phyloP scores from a whole-genome alignment of 805 yeast species.

The Saccharomycopsis guyanensis region DNA sequence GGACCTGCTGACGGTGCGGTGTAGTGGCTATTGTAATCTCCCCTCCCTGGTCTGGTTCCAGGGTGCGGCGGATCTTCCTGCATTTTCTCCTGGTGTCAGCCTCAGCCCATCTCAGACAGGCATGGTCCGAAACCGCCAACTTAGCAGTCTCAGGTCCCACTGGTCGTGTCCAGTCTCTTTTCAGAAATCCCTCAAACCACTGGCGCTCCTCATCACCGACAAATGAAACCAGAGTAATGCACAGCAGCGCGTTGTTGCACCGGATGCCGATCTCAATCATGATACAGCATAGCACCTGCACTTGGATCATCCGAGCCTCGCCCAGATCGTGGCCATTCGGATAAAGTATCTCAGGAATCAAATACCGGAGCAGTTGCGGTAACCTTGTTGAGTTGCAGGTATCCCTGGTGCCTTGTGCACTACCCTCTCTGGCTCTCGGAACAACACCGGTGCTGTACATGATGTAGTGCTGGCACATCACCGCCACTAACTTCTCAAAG shows the following conservation, averaged over 20 bases:
- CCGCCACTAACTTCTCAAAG: neutral
- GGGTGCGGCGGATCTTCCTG: too few relatives aligned
- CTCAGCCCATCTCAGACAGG: too few relatives aligned
- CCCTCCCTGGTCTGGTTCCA: too few relatives aligned
- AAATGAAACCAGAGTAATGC: slow-evolving; percentile 5
- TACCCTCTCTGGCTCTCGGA: neutral
- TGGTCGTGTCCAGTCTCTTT: too few relatives aligned
- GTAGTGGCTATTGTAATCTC: too few relatives aligned
- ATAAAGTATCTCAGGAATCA: neutral
- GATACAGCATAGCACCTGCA: neutral
- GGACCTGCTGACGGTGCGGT: too few relatives aligned
- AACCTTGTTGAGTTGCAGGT: too few relatives aligned
- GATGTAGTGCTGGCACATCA: neutral
- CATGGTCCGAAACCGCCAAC: too few relatives aligned
- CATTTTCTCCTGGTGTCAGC: too few relatives aligned
- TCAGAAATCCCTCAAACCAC: slow-evolving; percentile 1
- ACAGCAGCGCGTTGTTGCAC: slow-evolving; percentile 1
- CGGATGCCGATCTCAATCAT: slow-evolving; percentile 1
- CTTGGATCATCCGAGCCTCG: neutral
- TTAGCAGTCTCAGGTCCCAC: too few relatives aligned
- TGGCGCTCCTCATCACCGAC: neutral
- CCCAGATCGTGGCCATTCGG: neutral
- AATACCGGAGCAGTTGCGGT: neutral
- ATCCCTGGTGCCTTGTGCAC: neutral
- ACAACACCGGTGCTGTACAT: neutral